These are phyloP conservation scores for Noccaea caerulescens DNA, from an alignment of 345 rosid species.

Conservation along the genomic window DNA sequence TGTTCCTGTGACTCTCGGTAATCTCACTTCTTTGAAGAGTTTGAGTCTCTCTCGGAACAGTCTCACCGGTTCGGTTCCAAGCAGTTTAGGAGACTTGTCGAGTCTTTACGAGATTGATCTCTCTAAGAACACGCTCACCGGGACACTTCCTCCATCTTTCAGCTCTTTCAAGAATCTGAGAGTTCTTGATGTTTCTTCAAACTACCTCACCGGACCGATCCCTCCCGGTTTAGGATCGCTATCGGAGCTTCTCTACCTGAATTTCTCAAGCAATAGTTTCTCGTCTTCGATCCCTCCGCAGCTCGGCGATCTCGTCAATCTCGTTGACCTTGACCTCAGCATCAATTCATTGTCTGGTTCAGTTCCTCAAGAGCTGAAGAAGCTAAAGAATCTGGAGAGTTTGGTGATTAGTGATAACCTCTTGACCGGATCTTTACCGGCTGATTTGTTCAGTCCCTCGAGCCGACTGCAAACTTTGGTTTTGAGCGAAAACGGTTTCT, in stretches of 20 bases:
- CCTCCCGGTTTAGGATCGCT: slow-evolving; percentile 65
- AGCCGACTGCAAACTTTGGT: slow-evolving; percentile 66
- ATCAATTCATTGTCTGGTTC: slow-evolving; percentile 73
- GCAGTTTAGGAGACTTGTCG: slow-evolving; percentile 59
- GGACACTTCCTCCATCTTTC: slow-evolving; percentile 71
- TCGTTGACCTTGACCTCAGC: slow-evolving; percentile 87
- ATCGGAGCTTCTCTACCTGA: slow-evolving; percentile 60
- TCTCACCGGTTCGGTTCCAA: slow-evolving; percentile 65
- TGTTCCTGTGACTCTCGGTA: slow-evolving; percentile 71
- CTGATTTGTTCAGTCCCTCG: slow-evolving; percentile 49
- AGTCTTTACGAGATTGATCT: slow-evolving; percentile 68
- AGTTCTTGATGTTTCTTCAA: slow-evolving; percentile 74
- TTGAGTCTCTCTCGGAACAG: slow-evolving; percentile 67
- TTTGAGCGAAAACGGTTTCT: slow-evolving; percentile 59
- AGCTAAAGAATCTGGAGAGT: slow-evolving; percentile 60
- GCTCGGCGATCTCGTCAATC: slow-evolving; percentile 66
- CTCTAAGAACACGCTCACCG: slow-evolving; percentile 64
- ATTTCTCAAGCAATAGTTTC: slow-evolving; percentile 74
- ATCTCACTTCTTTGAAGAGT: slow-evolving; percentile 62
- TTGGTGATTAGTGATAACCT: slow-evolving; percentile 65
- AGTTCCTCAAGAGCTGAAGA: slow-evolving; percentile 63
- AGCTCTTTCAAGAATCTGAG: slow-evolving; percentile 58
- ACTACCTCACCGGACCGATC: slow-evolving; percentile 65
- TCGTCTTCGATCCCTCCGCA: slow-evolving; percentile 70
- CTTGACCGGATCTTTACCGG: slow-evolving; percentile 63